Percentiles rank a stretch among this genome's conserved stretches.
These are phyloP conservation scores for Mortierella polycephala DNA, from an alignment of 371 early-diverging fungal genomes.

Conservation along the genomic window DNA sequence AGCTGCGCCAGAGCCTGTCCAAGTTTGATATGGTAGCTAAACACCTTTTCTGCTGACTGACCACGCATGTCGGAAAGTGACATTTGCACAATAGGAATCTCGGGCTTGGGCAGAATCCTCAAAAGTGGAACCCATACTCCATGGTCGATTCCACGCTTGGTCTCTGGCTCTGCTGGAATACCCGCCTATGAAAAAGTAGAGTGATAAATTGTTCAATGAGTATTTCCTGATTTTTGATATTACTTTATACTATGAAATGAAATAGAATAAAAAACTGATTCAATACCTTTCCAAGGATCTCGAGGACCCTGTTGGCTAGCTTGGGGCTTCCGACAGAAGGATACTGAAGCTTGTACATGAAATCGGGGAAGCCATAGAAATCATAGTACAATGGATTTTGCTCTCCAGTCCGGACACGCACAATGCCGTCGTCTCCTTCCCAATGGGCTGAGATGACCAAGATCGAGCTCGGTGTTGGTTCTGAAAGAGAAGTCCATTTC, in stretches of 20 bases:
- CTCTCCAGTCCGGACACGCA: constrained; percentile 42
- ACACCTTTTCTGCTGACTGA: constrained; percentile 43
- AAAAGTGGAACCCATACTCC: constrained; percentile 73
- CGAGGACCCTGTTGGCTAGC: constrained; percentile 62
- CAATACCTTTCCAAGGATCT: constrained; percentile 58
- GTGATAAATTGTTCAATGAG: not conserved
- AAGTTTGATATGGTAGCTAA: constrained; percentile 53
- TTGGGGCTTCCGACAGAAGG: constrained; percentile 65
- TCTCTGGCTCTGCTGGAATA: constrained; percentile 54
- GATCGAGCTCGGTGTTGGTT: constrained; percentile 35
- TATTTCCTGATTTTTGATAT: not conserved
- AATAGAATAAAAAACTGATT: not conserved
- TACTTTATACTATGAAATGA: not conserved
- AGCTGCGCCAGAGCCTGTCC: constrained; percentile 47
- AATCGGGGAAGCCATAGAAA: constrained; percentile 69
- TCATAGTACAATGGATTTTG: constrained; percentile 61
- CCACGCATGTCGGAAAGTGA: constrained; percentile 54
- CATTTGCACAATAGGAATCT: constrained; percentile 69
- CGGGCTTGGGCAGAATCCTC: constrained; percentile 63
- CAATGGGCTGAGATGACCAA: constrained; percentile 50
- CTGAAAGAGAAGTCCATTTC: constrained; percentile 35
- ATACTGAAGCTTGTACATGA: constrained; percentile 66
- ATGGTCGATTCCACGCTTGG: constrained; percentile 68
- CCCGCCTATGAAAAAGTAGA: constrained; percentile 44
- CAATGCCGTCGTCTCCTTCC: constrained; percentile 44